phyloP scores from a whole-genome alignment of 1,139 yeast genomes.

The Diutina pseudorugosa region DNA sequence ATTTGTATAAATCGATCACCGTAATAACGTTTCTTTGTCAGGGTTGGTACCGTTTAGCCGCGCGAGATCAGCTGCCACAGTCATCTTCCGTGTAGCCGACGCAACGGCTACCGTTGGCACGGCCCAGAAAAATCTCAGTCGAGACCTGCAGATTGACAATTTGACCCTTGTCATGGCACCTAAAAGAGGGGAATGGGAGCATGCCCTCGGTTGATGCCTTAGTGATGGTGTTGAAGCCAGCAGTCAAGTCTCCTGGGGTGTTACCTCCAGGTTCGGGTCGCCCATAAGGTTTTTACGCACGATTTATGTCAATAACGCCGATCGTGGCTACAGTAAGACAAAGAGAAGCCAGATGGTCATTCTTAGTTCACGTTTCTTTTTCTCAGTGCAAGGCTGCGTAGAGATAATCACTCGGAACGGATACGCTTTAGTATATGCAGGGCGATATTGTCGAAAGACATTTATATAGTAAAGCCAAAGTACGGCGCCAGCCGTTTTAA shows the following conservation, averaged over 20 bases:
- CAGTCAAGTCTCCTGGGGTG: too few relatives aligned
- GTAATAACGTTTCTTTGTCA: too few relatives aligned
- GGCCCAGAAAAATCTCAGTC: not conserved
- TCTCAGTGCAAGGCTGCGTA: not conserved
- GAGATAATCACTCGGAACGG: not conserved
- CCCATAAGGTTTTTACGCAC: not conserved
- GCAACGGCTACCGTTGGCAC: not conserved
- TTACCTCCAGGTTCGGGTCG: too few relatives aligned
- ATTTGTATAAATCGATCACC: too few relatives aligned
- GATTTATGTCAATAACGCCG: not conserved
- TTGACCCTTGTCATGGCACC: not conserved
- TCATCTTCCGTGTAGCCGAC: not conserved
- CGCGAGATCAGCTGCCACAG: not conserved
- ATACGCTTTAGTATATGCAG: not conserved
- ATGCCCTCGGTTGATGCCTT: not conserved
- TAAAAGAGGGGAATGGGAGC: not conserved
- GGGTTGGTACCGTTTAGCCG: too few relatives aligned
- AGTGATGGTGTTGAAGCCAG: too few relatives aligned
- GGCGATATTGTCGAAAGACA: not conserved
- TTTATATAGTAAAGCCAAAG: too few relatives aligned
- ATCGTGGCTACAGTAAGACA: not conserved
- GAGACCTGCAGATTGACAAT: not conserved
- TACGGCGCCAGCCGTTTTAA: too few relatives aligned
- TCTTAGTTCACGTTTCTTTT: not conserved
- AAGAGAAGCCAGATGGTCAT: not conserved